Conservation (phyloP, 2,329 filamentous ascomycete species). For the Plenodomus lindquistii region DNA sequence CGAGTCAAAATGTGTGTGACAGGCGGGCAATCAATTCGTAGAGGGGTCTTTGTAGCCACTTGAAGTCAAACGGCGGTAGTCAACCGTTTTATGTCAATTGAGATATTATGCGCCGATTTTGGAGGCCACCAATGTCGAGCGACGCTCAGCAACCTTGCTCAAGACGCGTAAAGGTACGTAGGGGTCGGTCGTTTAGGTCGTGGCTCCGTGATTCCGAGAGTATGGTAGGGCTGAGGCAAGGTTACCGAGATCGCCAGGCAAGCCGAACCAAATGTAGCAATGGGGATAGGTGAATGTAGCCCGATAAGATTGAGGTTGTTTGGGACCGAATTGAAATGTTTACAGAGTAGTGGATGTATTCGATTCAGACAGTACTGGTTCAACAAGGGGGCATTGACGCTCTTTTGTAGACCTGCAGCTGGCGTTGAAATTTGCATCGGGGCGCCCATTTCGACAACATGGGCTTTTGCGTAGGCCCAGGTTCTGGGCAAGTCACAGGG, state of each 20-base stretch:
- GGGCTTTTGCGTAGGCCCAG: conserved; percentile 26
- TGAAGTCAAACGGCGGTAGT: background rate
- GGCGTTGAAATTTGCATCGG: conserved; percentile 16
- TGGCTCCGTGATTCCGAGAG: conserved; percentile 13
- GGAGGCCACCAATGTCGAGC: background rate
- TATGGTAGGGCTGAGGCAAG: conserved; percentile 22
- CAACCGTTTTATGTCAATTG: background rate
- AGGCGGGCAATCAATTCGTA: background rate
- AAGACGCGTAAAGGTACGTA: conserved; percentile 20
- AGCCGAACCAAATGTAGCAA: background rate
- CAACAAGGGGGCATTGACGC: conserved; percentile 15
- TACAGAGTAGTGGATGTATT: conserved; percentile 1
- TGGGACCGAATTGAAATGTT: background rate
- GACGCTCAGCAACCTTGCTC: conserved; percentile 10
- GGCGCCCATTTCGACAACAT: conserved; percentile 21
- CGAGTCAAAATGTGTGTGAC: conserved; percentile 10
- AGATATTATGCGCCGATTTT: no score
- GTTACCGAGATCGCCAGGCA: conserved; percentile 14
- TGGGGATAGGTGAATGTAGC: conserved; percentile 1
- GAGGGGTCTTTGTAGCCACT: background rate
- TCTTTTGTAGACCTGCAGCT: conserved; percentile 31
- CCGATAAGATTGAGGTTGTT: conserved; percentile 1
- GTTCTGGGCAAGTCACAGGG: conserved; percentile 35
- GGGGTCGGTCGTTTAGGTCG: conserved; percentile 12
- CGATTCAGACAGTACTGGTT: conserved; percentile 3